Evolutionary conservation across 352 stramenopile genomes (phyloP).

Genomic region (Peronospora farinosa): DNA sequence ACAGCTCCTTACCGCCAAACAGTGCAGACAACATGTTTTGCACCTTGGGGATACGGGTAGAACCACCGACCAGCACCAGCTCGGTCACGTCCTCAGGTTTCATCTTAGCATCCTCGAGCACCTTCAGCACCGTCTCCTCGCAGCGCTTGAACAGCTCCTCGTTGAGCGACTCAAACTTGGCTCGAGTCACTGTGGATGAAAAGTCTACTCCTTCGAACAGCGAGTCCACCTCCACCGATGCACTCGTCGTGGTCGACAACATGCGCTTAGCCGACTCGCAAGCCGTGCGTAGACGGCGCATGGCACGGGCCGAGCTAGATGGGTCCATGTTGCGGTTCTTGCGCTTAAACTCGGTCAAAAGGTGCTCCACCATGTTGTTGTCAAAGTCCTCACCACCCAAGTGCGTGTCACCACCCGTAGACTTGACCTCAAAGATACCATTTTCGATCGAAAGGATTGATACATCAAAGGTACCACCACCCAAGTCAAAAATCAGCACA

Average conservation of each 20-base stretch:
- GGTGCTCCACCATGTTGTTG: conserved; percentile 93
- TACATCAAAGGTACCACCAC: conserved; percentile 94
- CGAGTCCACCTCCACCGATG: conserved; percentile 92
- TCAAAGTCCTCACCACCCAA: conserved; percentile 94
- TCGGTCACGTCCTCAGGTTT: conserved; percentile 57
- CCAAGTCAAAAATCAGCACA: conserved; percentile 96
- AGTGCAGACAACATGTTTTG: conserved; percentile 51
- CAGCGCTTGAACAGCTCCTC: conserved; percentile 79
- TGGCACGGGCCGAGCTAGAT: conserved; percentile 82
- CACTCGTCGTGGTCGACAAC: conserved; percentile 89
- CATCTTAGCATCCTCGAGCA: conserved; percentile 61
- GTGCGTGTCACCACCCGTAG: conserved; percentile 93
- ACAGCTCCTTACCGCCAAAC: conserved; percentile 58
- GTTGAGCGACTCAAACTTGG: conserved; percentile 89
- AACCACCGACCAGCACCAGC: conserved; percentile 51
- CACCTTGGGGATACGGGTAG: conserved; percentile 58
- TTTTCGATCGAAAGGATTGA: conserved; percentile 93
- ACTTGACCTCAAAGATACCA: conserved; percentile 96
- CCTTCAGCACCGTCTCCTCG: conserved; percentile 75
- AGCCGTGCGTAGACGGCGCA: conserved; percentile 92
- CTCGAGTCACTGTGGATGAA: conserved; percentile 89
- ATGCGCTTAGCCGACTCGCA: conserved; percentile 97
- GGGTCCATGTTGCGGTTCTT: conserved; percentile 89
- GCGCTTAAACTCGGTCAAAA: conserved; percentile 92
- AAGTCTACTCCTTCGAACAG: conserved; percentile 94